Evolutionary conservation across 768 basidiomycete genomes (phyloP).

Genomic region (Boletus rubroflammeus): DNA sequence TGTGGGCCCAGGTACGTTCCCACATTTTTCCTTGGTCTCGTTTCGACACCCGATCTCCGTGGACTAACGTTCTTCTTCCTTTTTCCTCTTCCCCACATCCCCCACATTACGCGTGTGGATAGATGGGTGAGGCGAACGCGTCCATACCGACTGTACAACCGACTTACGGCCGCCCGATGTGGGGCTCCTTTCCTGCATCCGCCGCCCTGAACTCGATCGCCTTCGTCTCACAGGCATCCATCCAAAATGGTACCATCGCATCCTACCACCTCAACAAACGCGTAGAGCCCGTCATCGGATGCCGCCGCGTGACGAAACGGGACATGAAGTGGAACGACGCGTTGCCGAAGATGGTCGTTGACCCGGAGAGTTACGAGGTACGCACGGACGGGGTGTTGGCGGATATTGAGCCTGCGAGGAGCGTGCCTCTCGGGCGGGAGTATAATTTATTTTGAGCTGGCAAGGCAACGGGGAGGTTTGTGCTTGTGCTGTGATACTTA

Average conservation of each 20-base stretch:
- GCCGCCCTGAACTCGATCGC: constrained; percentile 82
- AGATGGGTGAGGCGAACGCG: constrained; percentile 95
- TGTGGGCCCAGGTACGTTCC: constrained; percentile 71
- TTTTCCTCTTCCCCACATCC: background rate
- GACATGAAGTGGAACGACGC: constrained; percentile 93
- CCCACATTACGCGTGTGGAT: background rate
- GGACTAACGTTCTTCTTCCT: background rate
- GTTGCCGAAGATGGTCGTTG: constrained; percentile 81
- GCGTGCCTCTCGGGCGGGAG: constrained; percentile 60
- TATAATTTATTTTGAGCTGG: constrained; percentile 75
- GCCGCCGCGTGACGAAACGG: constrained; percentile 72
- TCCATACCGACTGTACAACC: constrained; percentile 97
- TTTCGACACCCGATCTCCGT: background rate
- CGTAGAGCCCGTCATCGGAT: constrained; percentile 70
- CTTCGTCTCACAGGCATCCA: constrained; percentile 79
- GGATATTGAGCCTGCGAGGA: constrained; percentile 72
- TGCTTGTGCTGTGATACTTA: background rate
- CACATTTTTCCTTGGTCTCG: background rate
- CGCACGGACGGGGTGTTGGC: constrained; percentile 69
- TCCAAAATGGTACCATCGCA: constrained; percentile 54
- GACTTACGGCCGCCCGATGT: constrained; percentile 84
- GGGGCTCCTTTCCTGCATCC: constrained; percentile 74
- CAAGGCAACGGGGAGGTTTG: background rate
- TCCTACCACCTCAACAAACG: constrained; percentile 71
- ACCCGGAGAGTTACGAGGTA: constrained; percentile 91